Base-by-base conservation (phyloP, 176 grass and related monocot species). In the Lolium rigidum region DNA sequence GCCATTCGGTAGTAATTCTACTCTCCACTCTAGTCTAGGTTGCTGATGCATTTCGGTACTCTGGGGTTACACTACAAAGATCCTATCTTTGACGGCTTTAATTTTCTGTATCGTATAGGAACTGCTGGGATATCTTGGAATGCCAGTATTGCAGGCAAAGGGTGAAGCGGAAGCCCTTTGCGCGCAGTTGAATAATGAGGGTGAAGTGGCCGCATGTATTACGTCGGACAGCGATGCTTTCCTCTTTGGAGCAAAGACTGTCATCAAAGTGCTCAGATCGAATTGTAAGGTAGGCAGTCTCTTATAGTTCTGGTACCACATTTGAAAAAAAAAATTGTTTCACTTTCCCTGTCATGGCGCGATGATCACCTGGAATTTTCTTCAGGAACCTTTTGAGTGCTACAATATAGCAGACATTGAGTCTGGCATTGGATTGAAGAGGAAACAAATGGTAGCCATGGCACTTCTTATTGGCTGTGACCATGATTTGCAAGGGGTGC, bases 331-430 rank as follows among this genome's bases (percentile, higher is more conserved):
- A 31, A 31, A 16, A 57, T 78, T 77, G 18, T 12, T 70, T 79
- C 37, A 56, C 68, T 87, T 83, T 59, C 47, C 26, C 10, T 61
- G 5, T 64, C 38, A 67, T 69, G 64, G 22, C 64, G 7, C 1
- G 43, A 75, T 73, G n/a, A 84, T 71, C 31, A 78, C 1, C n/a
- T n/a, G 14, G 46, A 28, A 46, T 67, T 84, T 84, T 74, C 15
- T 86, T n/a, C 88, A 99, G 97, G 94, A 99, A 85, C 97, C 97
- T 76, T 96, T 99, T 70, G 97, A 99, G 85, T 95, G 94, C 92
- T 99, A 99, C 82, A 89, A 93, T 73, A 57, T 94, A 82, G 91
- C 85, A 66, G 97, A 99, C 63, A 92, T 99, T 28, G 97, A 99
- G 77, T 68, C 90, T 89, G 86, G 92, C 52, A 86, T 99, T 54